Evolutionary conservation across 2,329 filamentous ascomycete genomes (phyloP), one percentile per base, ranked within the genome.

Genomic region (Paracoccidioides brasiliensis): DNA sequence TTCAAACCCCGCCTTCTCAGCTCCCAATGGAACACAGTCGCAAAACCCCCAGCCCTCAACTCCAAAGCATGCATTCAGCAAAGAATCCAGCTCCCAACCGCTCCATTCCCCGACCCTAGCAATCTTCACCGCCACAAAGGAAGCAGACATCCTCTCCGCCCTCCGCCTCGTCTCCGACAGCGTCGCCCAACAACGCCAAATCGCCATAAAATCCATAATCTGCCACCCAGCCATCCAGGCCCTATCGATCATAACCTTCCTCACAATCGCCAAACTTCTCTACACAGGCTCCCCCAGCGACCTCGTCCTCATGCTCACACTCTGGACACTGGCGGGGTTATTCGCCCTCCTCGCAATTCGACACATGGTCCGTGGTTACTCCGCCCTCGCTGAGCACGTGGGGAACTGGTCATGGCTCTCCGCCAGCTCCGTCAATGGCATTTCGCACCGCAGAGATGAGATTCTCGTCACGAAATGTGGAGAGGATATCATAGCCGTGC

Each of bases 91-190:
- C 61, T 58, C 50, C 58, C 55, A 57, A 28, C 38, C 10, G 14
- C 57, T 60, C 67, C 56, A 63, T 43, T 60, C 55, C 63, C 70
- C 71, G 3, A 66, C 67, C n/a, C 62, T 72, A 30, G 63, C 58
- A 48, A 66, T 65, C 44, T 56, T 58, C 59, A 53, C 72, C 12
- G 68, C 76, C 30, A 67, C 67, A 52, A 64, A 69, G 52, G 73
- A 80, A 52, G 67, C 76, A 53, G 85, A 90, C 67, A 82, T 84
- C 66, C 72, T 82, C 59, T 78, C 82, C 55, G 84, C 84, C 15
- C 76, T 95, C 53, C 80, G 80, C 59, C 80, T 95, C 22, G 78
- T 95, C 42, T 85, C 88, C 58, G 88, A 91, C 70, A 88, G 84
- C 57, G 80, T 94, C 52, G 86, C 88, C 40, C 85, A 95, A 71